Base-by-base conservation (phyloP, 768 basidiomycete genomes). In the Clitopilus passeckerianus region DNA sequence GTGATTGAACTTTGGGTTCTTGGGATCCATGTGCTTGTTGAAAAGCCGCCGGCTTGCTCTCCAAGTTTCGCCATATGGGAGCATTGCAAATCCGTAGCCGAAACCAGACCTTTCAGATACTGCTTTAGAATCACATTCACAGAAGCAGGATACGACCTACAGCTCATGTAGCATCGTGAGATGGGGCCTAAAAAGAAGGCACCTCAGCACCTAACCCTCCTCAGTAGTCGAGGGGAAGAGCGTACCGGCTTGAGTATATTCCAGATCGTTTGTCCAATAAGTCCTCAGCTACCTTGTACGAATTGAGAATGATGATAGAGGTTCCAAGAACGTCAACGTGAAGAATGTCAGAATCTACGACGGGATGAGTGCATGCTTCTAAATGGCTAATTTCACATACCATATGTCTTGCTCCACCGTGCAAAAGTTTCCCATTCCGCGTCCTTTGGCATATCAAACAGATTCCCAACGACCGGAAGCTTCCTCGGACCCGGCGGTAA, bases 401-500 rank as follows among this genome's bases (percentile, higher is more conserved):
- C n/a, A 41, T 41, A 41, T 9, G 5, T 5, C 10, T 41, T 41
- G 37, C 37, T 41, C 37, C 37, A 41, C 10, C 37, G 12, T n/a
- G 37, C 37, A 41, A 41, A 41, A 5, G 37, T 41, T 41, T 41
- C 37, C 37, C 37, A 41, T 15, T n/a, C 37, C n/a, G 37, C 37
- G 33, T 67, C 67, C 43, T 67, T 61, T 5, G 79, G 79, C 57
- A 81, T 62, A 53, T 79, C 72, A 23, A 71, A 52, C 6, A 79
- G 56, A 62, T 78, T 79, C 7, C 77, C 77, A 35, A 79, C 66
- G 12, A 80, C 34, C 18, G 76, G 76, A 18, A 72, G 67, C 22
- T 71, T 70, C 52, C 64, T 74, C 1, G 78, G 78, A 44, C 78
- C 79, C 15, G 79, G 79, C 6, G 77, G 77, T 6, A 78, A 41